Evolutionary conservation across 306 rosid species (phyloP), one percentile per base, ranked within the genome.

Genomic region (Quercus bicolor): DNA sequence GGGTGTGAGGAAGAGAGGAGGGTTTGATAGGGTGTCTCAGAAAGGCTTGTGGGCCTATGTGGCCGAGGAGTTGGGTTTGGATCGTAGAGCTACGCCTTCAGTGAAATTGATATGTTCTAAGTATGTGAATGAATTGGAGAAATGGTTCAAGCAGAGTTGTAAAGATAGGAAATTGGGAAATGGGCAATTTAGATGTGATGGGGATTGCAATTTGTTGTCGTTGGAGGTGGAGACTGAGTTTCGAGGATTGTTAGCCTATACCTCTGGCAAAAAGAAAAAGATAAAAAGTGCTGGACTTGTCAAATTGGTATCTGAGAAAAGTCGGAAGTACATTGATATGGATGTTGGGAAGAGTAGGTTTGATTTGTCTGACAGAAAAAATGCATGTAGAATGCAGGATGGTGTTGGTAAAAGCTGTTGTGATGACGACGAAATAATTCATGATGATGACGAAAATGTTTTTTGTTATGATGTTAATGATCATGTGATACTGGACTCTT

Each of bases 1-100:
- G 70, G 51, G 68, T 62, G 97, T 95, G 75, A 91, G 87, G 87
- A 86, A 85, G 54, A 88, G 70, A 78, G 97, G 97, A 48, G 98
- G 98, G 37, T 88, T 59, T 77, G 85, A 79, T 29, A 69, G 19
- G 75, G 96, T 92, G 74, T 88, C 97, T 0, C 75, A 71, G 72
- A 87, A 84, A 51, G 71, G 86, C 31, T 79, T 86, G 80, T 95
- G 98, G 97, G 85, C 89, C 73, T 72, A 37, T 53, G 98, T 91
- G 82, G 79, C 83, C 51, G 69, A 77, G 77, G 89, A 84, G 55
- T 70, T 86, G 70, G 90, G 91, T 75, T 86, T 86, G 83, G 78
- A 87, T 53, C 51, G 64, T 77, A 79, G 60, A 61, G 55, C 82
- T 72, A 83, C 75, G 34, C 83, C 90, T 45, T 79, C 88, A 0